Base-by-base conservation (phyloP, 495 filamentous ascomycete species). In the Thermothielavioides terrestris region DNA sequence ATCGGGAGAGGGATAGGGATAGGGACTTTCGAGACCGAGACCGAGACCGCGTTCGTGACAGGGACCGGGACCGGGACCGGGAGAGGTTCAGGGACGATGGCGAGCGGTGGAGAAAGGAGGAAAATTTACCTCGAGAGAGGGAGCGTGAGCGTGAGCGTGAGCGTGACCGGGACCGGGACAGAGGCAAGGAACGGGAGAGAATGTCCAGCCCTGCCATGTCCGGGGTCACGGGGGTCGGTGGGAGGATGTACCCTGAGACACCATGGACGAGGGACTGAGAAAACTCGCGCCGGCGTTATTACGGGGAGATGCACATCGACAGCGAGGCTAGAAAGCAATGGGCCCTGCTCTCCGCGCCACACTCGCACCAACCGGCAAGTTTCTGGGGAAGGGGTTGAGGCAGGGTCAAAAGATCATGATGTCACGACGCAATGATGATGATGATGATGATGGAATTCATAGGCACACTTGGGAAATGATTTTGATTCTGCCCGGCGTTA, bases 211-310 rank as follows among this genome's bases (percentile, higher is more conserved):
- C 70, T 4, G 46, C 49, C 3, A 20, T 49, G 37, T 49, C 47
- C 6, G 27, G 45, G n/a, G 53, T 67, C 4, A 70, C 64, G 27
- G 68, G 66, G 15, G 62, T 69, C 26, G 45, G 60, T 0, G 66
- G 67, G 3, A 60, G 70, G 38, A 58, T 62, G 34, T 73, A 73
- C 46, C 60, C 56, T 17, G 55, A 56, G 31, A 35, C 46, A 20
- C 6, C 7, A 2, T 46, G 49, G 40, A 18, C 14, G 53, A 46
- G 46, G 27, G 46, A 45, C 14, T 54, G 23, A 49, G 52, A 18
- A 15, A n/a, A n/a, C n/a, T n/a, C n/a, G n/a, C n/a, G n/a, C n/a
- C n/a, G n/a, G n/a, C n/a, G n/a, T n/a, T n/a, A n/a, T n/a, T n/a
- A n/a, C n/a, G n/a, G n/a, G n/a, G n/a, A n/a, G n/a, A n/a, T n/a